Base-by-base conservation (phyloP, 345 rosid species). In the Eucalyptus fibrosa region DNA sequence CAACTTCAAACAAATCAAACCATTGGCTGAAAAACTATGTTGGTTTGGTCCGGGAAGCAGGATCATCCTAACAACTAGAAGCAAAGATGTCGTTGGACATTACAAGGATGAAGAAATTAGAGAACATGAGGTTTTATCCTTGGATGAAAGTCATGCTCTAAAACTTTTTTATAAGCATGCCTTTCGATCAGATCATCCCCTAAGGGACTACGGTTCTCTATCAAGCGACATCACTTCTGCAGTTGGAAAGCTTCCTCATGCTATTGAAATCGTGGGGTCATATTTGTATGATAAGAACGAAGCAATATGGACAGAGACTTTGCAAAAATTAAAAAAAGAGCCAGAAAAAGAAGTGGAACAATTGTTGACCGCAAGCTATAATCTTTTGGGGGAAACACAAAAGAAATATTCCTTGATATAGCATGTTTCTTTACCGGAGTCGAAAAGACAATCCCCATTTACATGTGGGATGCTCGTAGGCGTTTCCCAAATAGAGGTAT, bases 81-180 rank as follows among this genome's bases (percentile, higher is more conserved):
- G 0, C 0, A 21, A 8, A 21, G 0, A 18, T 55, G 26, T 21
- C 11, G 0, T 55, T 3, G 0, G 0, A 8, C 2, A 0, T 55
- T 21, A 3, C 1, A 1, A 8, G 0, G 11, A 0, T 51, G 0
- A 0, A 55, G 26, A 1, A 55, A 8, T 8, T 0, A 53, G 5
- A 4, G 59, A 55, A 21, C 59, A 55, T 8, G 2, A 55, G 59
- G 11, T 55, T 55, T 55, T 1, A 55, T 0, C 59, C 1, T 0
- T 55, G 59, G 0, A 55, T 21, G 59, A 21, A 3, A 2, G 0
- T 55, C 11, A 8, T 55, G 59, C 59, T 55, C 59, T 55, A 0
- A 0, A 55, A 55, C 59, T 55, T 21, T 53, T 53, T 4, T 8
- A 3, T 21, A 53, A 53, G 59, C 59, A 3, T 53, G 59, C 59